Evolutionary conservation across 192 early-diverging fungal species (phyloP), one percentile per base, ranked within the genome.

Genomic region (Jimgerdemannia flammicorona): DNA sequence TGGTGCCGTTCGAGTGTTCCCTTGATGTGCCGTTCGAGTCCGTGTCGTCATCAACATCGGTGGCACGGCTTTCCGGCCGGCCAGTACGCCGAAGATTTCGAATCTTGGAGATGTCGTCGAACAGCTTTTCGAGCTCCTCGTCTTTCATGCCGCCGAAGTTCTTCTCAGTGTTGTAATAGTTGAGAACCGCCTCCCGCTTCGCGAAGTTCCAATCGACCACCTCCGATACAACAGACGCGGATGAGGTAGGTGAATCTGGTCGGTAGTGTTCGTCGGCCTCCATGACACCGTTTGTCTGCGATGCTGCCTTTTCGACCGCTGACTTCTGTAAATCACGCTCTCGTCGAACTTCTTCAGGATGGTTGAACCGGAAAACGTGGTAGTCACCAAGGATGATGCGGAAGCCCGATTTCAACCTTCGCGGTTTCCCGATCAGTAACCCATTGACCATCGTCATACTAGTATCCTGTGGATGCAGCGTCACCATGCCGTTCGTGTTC

Each of bases 291-390:
- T 64, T 43, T 40, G 49, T 75, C 73, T 3, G 54, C 64, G 49
- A 6, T 59, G 49, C 49, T 10, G 49, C 49, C 14, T 59, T 77
- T 70, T 74, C 77, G 29, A 74, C 68, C 1, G 54, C 79, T 2
- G 70, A 43, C 63, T 77, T 77, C 71, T 83, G 78, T 3, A 83
- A 44, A 66, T 86, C 86, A 4, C 90, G 84, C 76, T 92, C 91
- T 8, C 83, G 80, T n/a, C 92, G 87, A 3, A 88, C 93, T 74
- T 96, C 93, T 71, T 88, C 90, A 3, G 95, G 95, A 76, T 96
- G 86, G 70, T 93, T 95, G 71, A 95, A 93, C 10, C 94, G 81
- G 74, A 95, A 96, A 0, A 96, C 91, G 81, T 93, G 94, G 71
- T 91, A 85, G 54, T 89, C 86, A 44, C 93, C 94, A 18, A 96